A percentile compares a stretch with the other conserved stretches of the same genome.
Conservation (phyloP, 2,329 filamentous ascomycete genomes). For the Periconia sp. region DNA sequence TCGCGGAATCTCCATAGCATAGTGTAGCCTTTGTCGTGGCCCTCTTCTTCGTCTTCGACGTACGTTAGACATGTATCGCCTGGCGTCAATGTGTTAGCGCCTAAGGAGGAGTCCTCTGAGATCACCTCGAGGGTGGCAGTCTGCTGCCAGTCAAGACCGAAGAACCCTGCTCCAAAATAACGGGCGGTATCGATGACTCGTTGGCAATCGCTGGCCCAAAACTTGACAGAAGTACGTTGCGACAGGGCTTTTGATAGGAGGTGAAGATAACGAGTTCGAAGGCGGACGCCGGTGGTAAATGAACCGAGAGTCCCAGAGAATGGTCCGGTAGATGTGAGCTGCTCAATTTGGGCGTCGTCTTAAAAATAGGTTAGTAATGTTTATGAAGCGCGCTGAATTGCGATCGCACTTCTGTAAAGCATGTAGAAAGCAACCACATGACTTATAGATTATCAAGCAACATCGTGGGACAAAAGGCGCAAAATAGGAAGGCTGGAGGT, state of each 20-base stretch:
- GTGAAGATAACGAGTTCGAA: constrained; percentile 60
- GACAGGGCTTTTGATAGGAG: constrained; percentile 44
- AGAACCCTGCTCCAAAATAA: constrained; percentile 62
- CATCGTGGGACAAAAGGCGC: too few species aligned
- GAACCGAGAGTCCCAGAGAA: constrained; percentile 62
- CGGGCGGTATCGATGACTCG: constrained; percentile 64
- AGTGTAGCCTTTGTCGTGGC: constrained; percentile 58
- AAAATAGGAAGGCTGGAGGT: too few species aligned
- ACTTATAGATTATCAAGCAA: too few species aligned
- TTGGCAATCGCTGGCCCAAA: constrained; percentile 62
- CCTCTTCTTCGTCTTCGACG: constrained; percentile 45
- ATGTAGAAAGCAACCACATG: too few species aligned
- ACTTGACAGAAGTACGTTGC: constrained; percentile 21
- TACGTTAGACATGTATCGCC: constrained; percentile 55
- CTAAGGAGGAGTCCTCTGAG: constrained; percentile 57
- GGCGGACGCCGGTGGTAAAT: constrained; percentile 60
- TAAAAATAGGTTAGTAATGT: constrained; percentile 30
- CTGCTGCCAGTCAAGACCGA: constrained; percentile 56
- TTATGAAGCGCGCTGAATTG: background rate
- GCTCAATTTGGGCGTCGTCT: constrained; percentile 54
- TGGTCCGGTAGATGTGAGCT: constrained; percentile 62
- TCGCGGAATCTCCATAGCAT: constrained; percentile 56
- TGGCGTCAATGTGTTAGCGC: constrained; percentile 63
- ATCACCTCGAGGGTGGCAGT: constrained; percentile 56
- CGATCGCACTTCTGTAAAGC: background rate